Conservation (phyloP, 2,329 filamentous ascomycete species). For the Sordariomycetes sp. region DNA sequence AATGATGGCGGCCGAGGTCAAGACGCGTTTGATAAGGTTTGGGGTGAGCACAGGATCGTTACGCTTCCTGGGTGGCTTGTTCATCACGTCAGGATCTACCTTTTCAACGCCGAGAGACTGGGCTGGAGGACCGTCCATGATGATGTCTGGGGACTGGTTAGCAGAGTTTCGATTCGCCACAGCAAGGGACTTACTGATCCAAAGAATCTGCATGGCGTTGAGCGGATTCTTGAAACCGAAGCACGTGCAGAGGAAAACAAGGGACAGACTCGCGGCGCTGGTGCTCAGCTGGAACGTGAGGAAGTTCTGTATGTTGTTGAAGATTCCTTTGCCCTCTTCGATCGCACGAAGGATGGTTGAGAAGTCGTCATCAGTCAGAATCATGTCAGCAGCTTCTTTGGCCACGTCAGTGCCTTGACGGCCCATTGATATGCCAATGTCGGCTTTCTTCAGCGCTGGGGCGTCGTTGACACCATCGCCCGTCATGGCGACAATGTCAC, state of each 20-base stretch:
- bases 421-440: constrained; percentile 98
- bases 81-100: constrained; percentile 92
- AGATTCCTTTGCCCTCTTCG: constrained; percentile 98
- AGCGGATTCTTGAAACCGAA: constrained; percentile 91
- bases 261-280: constrained; percentile 81
- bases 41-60: constrained; percentile 86
- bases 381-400: constrained; percentile 94
- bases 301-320: constrained; percentile 99
- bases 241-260: constrained; percentile 87
- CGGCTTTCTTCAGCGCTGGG: constrained; percentile 89
- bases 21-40: constrained; percentile 71
- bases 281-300: constrained; percentile 97
- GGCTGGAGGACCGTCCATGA: constrained; percentile 97
- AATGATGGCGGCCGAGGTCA: constrained; percentile 81
- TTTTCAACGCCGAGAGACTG: constrained; percentile 94
- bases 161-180: not conserved
- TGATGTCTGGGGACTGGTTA: constrained; percentile 63
- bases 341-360: constrained; percentile 90
- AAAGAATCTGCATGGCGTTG: constrained; percentile 99
- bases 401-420: constrained; percentile 91
- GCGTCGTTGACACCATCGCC: constrained; percentile 98
- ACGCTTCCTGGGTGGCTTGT: constrained; percentile 72
- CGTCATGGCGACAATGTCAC: constrained; percentile 98
- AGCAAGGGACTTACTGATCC: constrained; percentile 75
- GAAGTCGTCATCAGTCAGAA: constrained; percentile 82